Evolutionary conservation across 768 basidiomycete genomes (phyloP).

Genomic region (Amanita subjunquillea): DNA sequence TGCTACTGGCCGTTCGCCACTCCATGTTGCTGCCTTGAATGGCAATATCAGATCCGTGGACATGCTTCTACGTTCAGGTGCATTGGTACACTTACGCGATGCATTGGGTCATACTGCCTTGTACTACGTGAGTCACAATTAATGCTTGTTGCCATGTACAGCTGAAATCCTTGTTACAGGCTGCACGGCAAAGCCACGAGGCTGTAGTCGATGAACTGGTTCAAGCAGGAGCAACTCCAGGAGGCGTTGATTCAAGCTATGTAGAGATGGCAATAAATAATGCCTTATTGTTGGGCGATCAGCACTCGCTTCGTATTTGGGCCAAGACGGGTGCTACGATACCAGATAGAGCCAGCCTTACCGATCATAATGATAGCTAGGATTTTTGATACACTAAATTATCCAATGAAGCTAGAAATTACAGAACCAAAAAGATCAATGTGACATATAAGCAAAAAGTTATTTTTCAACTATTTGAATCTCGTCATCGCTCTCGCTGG

Average conservation of each 20-base stretch:
- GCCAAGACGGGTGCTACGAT: constrained; percentile 34
- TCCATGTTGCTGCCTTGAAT: constrained; percentile 72
- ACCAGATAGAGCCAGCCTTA: constrained; percentile 1
- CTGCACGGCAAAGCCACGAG: constrained; percentile 62
- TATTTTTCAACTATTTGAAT: constrained; percentile 12
- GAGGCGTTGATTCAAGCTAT: constrained; percentile 58
- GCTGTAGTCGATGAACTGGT: constrained; percentile 53
- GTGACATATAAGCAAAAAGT: neutral
- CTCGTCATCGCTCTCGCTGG: constrained; percentile 17
- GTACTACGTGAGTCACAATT: constrained; percentile 51
- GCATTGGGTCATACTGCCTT: constrained; percentile 72
- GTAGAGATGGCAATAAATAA: constrained; percentile 33
- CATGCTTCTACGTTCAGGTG: constrained; percentile 59
- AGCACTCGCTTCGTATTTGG: constrained; percentile 41
- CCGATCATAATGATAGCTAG: neutral
- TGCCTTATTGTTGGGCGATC: constrained; percentile 29
- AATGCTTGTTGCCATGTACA: neutral
- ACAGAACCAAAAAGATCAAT: constrained; percentile 6
- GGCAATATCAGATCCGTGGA: constrained; percentile 37
- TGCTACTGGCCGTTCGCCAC: constrained; percentile 61
- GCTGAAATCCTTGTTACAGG: constrained; percentile 28
- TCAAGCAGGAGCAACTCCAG: constrained; percentile 65
- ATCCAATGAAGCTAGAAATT: neutral
- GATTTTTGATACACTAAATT: neutral
- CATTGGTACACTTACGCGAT: constrained; percentile 77